A percentile compares a stretch with the other conserved stretches of the same genome.
Evolutionary conservation across 345 rosid species (phyloP).

Genomic region (Cardamine chenopodiifolia): DNA sequence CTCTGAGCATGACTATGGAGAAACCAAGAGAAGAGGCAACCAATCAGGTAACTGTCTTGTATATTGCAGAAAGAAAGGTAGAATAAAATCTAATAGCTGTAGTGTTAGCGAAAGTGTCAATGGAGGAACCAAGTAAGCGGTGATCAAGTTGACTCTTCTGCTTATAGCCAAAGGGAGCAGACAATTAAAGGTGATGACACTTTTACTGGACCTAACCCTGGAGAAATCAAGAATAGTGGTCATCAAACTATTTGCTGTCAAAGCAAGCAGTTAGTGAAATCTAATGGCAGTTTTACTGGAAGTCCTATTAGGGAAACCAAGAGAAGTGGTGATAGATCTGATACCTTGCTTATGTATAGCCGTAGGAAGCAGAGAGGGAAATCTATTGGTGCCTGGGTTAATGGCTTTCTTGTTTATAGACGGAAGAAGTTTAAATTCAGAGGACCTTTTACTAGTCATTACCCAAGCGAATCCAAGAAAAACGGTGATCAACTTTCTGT

Average conservation of each 20-base stretch:
- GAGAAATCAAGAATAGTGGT: conserved; percentile 33
- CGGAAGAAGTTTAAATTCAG: conserved; percentile 54
- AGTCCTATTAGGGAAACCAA: conserved; percentile 39
- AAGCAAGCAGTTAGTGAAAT: conserved; percentile 46
- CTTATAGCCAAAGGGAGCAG: conserved; percentile 21
- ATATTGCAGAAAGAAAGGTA: conserved; percentile 34
- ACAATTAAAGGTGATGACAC: conserved; percentile 21
- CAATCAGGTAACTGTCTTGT: conserved; percentile 28
- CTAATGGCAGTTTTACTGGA: conserved; percentile 41
- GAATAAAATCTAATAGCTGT: conserved; percentile 18
- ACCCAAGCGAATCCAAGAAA: conserved; percentile 41
- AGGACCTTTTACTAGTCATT: conserved; percentile 41
- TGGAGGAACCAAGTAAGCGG: conserved; percentile 29
- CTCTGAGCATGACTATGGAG: conserved; percentile 24
- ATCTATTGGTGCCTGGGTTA: conserved; percentile 38
- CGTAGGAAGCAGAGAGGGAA: conserved; percentile 59
- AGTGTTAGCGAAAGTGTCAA: conserved; percentile 13
- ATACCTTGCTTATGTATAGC: conserved; percentile 36
- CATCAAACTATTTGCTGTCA: conserved; percentile 38
- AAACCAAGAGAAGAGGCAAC: conserved; percentile 31
- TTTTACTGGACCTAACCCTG: conserved; percentile 10
- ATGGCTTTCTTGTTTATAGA: conserved; percentile 44
- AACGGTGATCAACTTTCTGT: conserved; percentile 50
- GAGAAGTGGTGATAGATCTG: conserved; percentile 44
- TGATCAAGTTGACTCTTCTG: conserved; percentile 24